Evolutionary conservation across 495 filamentous ascomycete genomes (phyloP).

Genomic region (Penicillium angulare): DNA sequence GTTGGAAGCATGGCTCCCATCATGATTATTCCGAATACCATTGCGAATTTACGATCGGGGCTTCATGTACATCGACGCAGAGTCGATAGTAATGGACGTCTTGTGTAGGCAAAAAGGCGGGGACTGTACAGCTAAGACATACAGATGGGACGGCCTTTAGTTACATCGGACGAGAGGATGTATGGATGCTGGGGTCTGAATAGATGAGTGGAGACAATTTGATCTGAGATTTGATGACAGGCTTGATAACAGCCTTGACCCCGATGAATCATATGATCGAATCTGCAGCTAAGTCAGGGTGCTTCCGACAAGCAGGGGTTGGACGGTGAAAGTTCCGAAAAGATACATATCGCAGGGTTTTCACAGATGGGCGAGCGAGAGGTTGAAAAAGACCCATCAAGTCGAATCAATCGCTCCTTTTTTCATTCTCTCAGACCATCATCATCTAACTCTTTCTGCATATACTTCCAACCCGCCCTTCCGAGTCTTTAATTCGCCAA

Average conservation of each 20-base stretch:
- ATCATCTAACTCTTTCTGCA: background rate
- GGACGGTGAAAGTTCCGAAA: background rate
- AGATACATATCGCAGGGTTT: conserved; percentile 2
- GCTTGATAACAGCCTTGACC: background rate
- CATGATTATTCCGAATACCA: conserved; percentile 29
- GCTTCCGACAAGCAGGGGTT: background rate
- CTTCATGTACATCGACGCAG: background rate
- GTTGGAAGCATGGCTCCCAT: conserved; percentile 32
- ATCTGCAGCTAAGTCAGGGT: background rate
- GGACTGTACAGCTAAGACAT: too few species aligned
- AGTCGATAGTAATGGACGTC: too few species aligned
- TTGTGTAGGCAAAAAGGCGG: background rate
- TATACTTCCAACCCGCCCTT: background rate
- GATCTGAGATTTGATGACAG: background rate
- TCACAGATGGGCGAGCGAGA: background rate
- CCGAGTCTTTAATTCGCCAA: background rate
- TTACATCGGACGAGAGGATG: too few species aligned
- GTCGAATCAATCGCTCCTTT: background rate
- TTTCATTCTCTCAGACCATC: conserved; percentile 2
- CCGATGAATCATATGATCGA: conserved; percentile 8
- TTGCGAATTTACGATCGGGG: background rate
- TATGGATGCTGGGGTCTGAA: too few species aligned
- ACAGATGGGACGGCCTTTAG: background rate
- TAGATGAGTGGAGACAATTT: conserved; percentile 3
- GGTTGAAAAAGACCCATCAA: conserved; percentile 7